Base-by-base conservation (phyloP, 2,329 filamentous ascomycete species). In the Geosmithia morbida region DNA sequence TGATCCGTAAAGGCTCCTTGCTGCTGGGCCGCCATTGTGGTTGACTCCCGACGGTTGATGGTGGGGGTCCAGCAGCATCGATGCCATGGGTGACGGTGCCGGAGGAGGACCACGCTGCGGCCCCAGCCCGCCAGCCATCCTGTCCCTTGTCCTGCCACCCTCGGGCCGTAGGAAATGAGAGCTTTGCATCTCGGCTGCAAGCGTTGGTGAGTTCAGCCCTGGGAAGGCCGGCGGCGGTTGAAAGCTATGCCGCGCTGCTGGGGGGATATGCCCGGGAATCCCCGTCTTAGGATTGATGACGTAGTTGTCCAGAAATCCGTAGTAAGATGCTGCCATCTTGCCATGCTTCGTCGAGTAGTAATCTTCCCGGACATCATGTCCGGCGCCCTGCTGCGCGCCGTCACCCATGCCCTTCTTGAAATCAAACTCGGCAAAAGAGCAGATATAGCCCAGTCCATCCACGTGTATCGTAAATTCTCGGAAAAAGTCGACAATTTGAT, bases 311-410 rank as follows among this genome's bases (percentile, higher is more conserved):
- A 96, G 70, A 61, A 98, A 98, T 2, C 89, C 88, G 57, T 92
- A 89, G 60, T 96, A 92, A 0, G 90, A 97, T 16, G 88, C 86
- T n/a, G 92, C 83, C 87, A 98, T 95, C 67, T 98, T 98, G 52
- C 89, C 87, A 57, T 98, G 89, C 59, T 96, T 96, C 10, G 88
- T 87, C 19, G 87, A 81, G 59, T 92, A 97, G 61, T 97, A 97
- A 55, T 96, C 89, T 50, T 92, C 86, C 11, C 92, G 80, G 10
- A 88, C 75, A 59, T 88, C 84, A 6, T 44, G 17, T 52, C 56
- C 61, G 47, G 54, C 61, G 50, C 50, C 65, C 13, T 37, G 33
- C 11, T 61, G 60, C 16, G 63, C 63, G 46, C 62, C 66, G 22
- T 68, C 66, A 14, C 66, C 67, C 19, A 82, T 72, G 20, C 82